Percentiles rank a stretch among this genome's conserved stretches.
phyloP scores from a whole-genome alignment of 306 rosid species.

The Crotalaria pallida region DNA sequence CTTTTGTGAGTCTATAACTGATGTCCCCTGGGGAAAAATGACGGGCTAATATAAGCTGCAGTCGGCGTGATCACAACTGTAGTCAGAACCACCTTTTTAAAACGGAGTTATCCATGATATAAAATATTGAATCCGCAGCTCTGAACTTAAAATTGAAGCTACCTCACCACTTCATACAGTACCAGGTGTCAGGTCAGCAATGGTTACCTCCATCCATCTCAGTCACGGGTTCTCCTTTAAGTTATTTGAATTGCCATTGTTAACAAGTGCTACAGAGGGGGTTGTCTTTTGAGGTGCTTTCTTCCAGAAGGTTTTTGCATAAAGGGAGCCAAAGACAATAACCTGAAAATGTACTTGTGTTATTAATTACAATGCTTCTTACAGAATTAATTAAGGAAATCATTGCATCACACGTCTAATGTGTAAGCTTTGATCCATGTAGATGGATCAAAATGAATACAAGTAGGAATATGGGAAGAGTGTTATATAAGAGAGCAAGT shows the following conservation, averaged over 20 bases:
- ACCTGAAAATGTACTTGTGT: slow-evolving; percentile 41
- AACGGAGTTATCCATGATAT: slow-evolving; percentile 2
- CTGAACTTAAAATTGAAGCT: slow-evolving; percentile 38
- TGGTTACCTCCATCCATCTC: slow-evolving; percentile 20
- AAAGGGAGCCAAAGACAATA: slow-evolving; percentile 73
- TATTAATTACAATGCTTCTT: slow-evolving; percentile 1
- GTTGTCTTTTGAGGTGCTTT: slow-evolving; percentile 47
- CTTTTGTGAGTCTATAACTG: slow-evolving; percentile 22
- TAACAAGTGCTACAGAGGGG: slow-evolving; percentile 29
- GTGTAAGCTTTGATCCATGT: slow-evolving; percentile 4
- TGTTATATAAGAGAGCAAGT: slow-evolving; percentile 2
- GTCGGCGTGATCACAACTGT: slow-evolving; percentile 14
- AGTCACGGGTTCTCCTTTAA: slow-evolving; percentile 44
- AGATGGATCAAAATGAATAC: neutral
- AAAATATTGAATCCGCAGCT: slow-evolving; percentile 32
- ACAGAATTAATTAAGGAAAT: neutral
- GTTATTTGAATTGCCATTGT: slow-evolving; percentile 42
- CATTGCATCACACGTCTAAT: slow-evolving; percentile 11
- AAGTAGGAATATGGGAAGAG: neutral
- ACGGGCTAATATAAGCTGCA: slow-evolving; percentile 13
- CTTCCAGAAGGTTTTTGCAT: slow-evolving; percentile 66
- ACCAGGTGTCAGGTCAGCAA: slow-evolving; percentile 27
- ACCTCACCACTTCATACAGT: slow-evolving; percentile 32
- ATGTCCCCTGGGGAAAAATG: slow-evolving; percentile 17
- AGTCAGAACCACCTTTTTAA: slow-evolving; percentile 14